Evolutionary conservation across 192 early-diverging fungal species (phyloP).

Genomic region (Umbelopsis ramanniana): DNA sequence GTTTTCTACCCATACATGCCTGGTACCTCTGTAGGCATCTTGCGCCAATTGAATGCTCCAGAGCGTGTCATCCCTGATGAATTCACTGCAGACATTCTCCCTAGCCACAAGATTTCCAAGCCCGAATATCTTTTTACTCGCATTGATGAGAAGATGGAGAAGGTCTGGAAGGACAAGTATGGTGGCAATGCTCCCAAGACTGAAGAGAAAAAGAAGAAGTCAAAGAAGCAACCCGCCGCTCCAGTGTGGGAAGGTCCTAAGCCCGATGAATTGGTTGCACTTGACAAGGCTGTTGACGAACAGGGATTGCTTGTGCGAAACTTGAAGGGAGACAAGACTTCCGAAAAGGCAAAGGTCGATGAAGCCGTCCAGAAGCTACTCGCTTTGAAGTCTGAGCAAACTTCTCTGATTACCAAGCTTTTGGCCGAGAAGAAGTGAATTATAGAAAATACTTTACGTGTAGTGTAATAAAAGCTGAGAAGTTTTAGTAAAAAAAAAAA

Average conservation of each 20-base stretch:
- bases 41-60: constrained; percentile 84
- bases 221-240: constrained; percentile 38
- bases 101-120: constrained; percentile 83
- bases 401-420: constrained; percentile 46
- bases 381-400: constrained; percentile 50
- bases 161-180: constrained; percentile 80
- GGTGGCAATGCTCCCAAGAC: constrained; percentile 62
- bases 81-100: constrained; percentile 76
- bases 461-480: not conserved
- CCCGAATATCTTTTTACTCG: constrained; percentile 90
- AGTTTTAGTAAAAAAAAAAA: not conserved
- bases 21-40: constrained; percentile 76
- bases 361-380: constrained; percentile 50
- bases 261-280: constrained; percentile 50
- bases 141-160: constrained; percentile 86
- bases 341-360: constrained; percentile 43
- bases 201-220: constrained; percentile 32
- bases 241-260: constrained; percentile 49
- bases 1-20: constrained; percentile 95
- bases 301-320: constrained; percentile 60
- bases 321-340: constrained; percentile 61
- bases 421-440: constrained; percentile 39
- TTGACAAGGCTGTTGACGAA: constrained; percentile 60
- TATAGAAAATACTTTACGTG: constrained; percentile 7
- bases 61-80: constrained; percentile 75